Conservation (phyloP, 805 yeast species). For the Pichia heedii region DNA sequence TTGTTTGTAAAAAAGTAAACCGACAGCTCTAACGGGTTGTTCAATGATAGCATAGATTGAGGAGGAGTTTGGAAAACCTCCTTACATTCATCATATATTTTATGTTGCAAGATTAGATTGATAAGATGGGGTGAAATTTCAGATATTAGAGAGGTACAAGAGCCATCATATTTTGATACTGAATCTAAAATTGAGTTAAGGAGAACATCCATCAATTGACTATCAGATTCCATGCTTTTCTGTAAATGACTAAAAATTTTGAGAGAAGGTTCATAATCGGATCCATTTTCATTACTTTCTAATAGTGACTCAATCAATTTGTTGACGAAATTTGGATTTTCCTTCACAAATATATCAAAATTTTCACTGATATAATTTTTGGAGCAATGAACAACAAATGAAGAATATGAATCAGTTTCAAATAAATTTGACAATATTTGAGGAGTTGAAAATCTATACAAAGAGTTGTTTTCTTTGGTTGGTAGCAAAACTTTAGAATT, state of each 20-base stretch:
- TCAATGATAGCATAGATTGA: constrained; percentile 11
- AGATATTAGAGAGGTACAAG: constrained; percentile 3
- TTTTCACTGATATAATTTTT: constrained; percentile 16
- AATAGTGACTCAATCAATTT: constrained; percentile 7
- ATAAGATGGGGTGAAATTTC: not conserved
- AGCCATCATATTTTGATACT: constrained; percentile 1
- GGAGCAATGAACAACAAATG: constrained; percentile 18
- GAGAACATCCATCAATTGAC: constrained; percentile 11
- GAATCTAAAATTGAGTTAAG: constrained; percentile 7
- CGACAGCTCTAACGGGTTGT: constrained; percentile 19
- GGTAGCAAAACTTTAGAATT: constrained; percentile 8
- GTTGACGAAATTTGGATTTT: constrained; percentile 11
- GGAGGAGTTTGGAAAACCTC: constrained; percentile 6
- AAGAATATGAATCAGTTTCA: constrained; percentile 12
- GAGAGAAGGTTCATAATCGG: not conserved
- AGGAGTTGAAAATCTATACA: constrained; percentile 28
- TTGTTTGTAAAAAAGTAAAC: constrained; percentile 12
- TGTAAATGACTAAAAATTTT: constrained; percentile 17
- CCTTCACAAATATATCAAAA: constrained; percentile 12
- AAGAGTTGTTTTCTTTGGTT: constrained; percentile 3
- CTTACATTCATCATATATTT: constrained; percentile 3
- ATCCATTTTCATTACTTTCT: not conserved
- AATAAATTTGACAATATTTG: constrained; percentile 30
- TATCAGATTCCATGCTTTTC: constrained; percentile 8
- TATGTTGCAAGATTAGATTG: not conserved